These are phyloP conservation scores for Diospyros lotus DNA, from an alignment of 148 eudicot species.

Conservation along the genomic window DNA sequence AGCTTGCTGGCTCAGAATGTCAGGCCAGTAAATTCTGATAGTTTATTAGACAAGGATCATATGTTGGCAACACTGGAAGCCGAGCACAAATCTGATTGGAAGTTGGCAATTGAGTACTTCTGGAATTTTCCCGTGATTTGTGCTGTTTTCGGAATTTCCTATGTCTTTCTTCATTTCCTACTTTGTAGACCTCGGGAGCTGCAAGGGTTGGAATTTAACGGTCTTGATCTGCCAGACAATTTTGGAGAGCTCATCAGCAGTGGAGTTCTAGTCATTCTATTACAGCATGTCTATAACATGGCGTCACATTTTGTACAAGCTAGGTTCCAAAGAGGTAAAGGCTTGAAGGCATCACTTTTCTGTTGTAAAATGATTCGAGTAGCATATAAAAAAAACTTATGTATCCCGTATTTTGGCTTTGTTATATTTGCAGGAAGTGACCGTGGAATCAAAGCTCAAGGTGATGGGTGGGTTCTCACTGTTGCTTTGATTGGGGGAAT, in stretches of 20 bases:
- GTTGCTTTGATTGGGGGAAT: constrained; percentile 74
- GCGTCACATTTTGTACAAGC: constrained; percentile 74
- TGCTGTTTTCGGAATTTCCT: constrained; percentile 37
- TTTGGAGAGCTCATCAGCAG: constrained; percentile 69
- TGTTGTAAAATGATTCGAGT: neutral
- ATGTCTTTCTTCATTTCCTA: constrained; percentile 61
- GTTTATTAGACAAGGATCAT: constrained; percentile 47
- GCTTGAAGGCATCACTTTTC: neutral
- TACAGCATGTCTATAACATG: constrained; percentile 67
- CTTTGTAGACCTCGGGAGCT: constrained; percentile 43
- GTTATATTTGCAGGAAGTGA: constrained; percentile 55
- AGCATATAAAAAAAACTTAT: neutral
- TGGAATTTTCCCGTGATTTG: constrained; percentile 63
- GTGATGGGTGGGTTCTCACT: constrained; percentile 93
- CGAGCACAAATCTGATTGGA: constrained; percentile 66
- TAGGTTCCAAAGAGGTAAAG: constrained; percentile 63
- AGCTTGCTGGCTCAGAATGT: constrained; percentile 48
- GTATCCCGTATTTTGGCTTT: neutral
- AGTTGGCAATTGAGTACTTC: constrained; percentile 60
- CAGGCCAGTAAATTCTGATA: constrained; percentile 31
- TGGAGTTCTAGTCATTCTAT: constrained; percentile 47
- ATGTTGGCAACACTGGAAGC: constrained; percentile 51
- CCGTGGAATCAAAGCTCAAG: constrained; percentile 82
- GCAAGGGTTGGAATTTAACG: constrained; percentile 66
- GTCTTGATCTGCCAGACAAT: constrained; percentile 84